A percentile compares a stretch with the other conserved stretches of the same genome.
Evolutionary conservation across 495 filamentous ascomycete species (phyloP).

Genomic region (Hypoxylon subgilvum): DNA sequence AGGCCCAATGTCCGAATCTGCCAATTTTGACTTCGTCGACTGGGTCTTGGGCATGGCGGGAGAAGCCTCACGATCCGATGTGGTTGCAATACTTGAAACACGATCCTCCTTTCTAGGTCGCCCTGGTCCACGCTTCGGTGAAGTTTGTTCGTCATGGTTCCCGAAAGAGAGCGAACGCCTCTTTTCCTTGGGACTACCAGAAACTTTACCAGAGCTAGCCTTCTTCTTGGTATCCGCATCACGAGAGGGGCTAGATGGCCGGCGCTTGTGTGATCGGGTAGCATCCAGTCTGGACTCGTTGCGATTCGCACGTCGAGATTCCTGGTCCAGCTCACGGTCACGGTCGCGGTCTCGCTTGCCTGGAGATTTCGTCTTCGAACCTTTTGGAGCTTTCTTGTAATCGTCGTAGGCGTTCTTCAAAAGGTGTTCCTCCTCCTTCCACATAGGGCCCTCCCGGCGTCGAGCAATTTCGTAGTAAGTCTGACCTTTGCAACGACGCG

Average conservation of each 20-base stretch:
- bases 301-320: conserved; percentile 55
- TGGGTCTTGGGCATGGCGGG: conserved; percentile 50
- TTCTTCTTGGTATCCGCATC: conserved; percentile 50
- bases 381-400: conserved; percentile 55
- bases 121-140: conserved; percentile 55
- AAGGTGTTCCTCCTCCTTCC: conserved; percentile 86
- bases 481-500: conserved; percentile 69
- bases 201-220: conserved; percentile 38
- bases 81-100: conserved; percentile 48
- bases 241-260: conserved; percentile 55
- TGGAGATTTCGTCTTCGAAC: conserved; percentile 55
- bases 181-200: conserved; percentile 53
- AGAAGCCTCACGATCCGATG: conserved; percentile 61
- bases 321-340: conserved; percentile 62
- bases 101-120: conserved; percentile 58
- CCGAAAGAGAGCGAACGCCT: conserved; percentile 46
- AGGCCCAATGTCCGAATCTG: conserved; percentile 55
- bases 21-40: conserved; percentile 49
- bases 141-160: conserved; percentile 49
- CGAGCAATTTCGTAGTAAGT: conserved; percentile 85
- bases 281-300: conserved; percentile 53
- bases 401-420: conserved; percentile 80
- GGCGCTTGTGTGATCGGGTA: conserved; percentile 51
- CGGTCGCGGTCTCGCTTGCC: conserved; percentile 61
- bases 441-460: conserved; percentile 79